A percentile compares a stretch with the other conserved stretches of the same genome.
Conservation (phyloP, 148 eudicot genomes). For the Dianthus caryophyllus region DNA sequence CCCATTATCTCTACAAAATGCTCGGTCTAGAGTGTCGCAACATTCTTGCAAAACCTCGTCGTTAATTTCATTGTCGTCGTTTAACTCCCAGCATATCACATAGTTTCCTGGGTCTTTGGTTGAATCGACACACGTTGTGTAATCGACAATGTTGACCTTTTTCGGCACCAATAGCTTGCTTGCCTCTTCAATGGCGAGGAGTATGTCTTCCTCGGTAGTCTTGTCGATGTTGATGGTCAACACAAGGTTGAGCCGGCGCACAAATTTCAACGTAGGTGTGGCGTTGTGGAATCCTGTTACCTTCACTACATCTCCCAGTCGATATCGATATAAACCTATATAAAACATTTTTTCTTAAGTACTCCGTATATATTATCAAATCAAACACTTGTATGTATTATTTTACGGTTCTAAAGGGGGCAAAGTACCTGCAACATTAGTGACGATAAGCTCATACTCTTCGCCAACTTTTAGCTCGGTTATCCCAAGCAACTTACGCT, state of each 20-base stretch:
- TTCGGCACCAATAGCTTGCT: constrained; percentile 39
- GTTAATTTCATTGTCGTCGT: constrained; percentile 45
- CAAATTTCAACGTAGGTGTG: constrained; percentile 74
- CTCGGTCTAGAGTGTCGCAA: constrained; percentile 53
- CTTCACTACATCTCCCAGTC: constrained; percentile 74
- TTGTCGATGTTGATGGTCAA: constrained; percentile 84
- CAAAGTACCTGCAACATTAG: constrained; percentile 72
- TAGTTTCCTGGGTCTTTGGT: constrained; percentile 64
- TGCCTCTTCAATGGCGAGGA: constrained; percentile 62
- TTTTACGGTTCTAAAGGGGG: too few species aligned
- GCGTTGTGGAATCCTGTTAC: constrained; percentile 74
- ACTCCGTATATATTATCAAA: neutral
- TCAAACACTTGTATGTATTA: too few species aligned
- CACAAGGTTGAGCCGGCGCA: constrained; percentile 74
- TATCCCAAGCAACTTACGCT: constrained; percentile 56
- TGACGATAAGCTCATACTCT: constrained; percentile 78
- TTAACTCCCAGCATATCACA: constrained; percentile 87
- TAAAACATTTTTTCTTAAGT: neutral
- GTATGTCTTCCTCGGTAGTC: constrained; percentile 85
- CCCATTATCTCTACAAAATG: constrained; percentile 62
- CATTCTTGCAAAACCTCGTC: constrained; percentile 55
- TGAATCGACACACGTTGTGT: constrained; percentile 58
- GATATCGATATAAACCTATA: constrained; percentile 84
- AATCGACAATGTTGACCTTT: constrained; percentile 64
- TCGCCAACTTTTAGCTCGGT: constrained; percentile 72